Conservation (phyloP, 495 filamentous ascomycete species). For the Talaromyces borbonicus region DNA sequence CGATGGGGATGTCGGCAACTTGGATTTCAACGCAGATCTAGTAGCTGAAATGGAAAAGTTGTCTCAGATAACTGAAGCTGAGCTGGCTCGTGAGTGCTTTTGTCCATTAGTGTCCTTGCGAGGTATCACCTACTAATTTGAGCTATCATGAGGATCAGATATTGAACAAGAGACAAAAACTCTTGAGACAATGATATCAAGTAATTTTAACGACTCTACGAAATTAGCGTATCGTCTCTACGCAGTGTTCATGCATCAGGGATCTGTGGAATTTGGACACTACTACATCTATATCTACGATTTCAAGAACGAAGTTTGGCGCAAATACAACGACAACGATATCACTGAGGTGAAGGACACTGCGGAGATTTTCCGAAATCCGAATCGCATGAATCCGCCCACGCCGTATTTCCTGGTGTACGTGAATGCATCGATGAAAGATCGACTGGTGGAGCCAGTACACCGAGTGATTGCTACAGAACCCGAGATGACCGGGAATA, state of each 20-base stretch:
- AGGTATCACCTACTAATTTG: no score
- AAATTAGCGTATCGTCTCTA: slow-evolving; percentile 72
- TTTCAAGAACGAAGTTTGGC: slow-evolving; percentile 71
- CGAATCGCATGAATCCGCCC: slow-evolving; percentile 47
- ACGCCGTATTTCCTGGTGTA: slow-evolving; percentile 90
- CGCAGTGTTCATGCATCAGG: slow-evolving; percentile 86
- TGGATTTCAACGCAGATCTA: slow-evolving; percentile 22
- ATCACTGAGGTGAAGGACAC: slow-evolving; percentile 59
- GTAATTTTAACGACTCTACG: slow-evolving; percentile 48
- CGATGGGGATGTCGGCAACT: slow-evolving; percentile 16
- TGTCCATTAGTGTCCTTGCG: no score
- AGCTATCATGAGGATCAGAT: no score
- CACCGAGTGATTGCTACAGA: slow-evolving; percentile 33
- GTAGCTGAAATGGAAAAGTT: slow-evolving; percentile 23
- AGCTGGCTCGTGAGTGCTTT: slow-evolving; percentile 27
- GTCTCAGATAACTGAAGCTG: slow-evolving; percentile 21
- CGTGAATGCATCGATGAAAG: slow-evolving; percentile 53
- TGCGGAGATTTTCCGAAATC: slow-evolving; percentile 55
- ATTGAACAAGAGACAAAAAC: slow-evolving; percentile 41
- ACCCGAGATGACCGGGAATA: not conserved
- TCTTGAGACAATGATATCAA: slow-evolving; percentile 42
- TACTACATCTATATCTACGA: slow-evolving; percentile 98
- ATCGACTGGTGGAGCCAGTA: slow-evolving; percentile 52
- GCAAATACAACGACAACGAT: slow-evolving; percentile 83
- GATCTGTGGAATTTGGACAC: slow-evolving; percentile 62